Base-by-base conservation (phyloP, 2,329 filamentous ascomycete genomes). In the Diaporthe batatas region DNA sequence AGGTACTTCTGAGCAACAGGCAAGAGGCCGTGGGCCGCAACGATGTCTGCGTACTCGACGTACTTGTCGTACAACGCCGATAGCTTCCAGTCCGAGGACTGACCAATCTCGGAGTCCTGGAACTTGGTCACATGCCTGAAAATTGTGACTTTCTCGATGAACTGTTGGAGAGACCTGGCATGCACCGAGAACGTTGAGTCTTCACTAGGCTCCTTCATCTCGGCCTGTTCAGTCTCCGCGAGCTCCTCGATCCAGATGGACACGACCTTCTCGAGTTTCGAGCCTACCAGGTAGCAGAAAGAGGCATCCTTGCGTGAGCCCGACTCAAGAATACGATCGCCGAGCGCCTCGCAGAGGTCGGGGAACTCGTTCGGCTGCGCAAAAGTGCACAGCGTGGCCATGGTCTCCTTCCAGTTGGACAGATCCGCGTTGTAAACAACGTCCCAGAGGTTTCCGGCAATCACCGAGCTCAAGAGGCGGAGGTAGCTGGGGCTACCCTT, bases 111-210 rank as follows among this genome's bases (percentile, higher is more conserved):
- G 11, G 84, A 83, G 80, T 99, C 96, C 78, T 93, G 86, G 85
- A 98, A 99, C 79, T 96, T 95, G 75, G 95, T 95, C 55, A 98
- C 95, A 77, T 96, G 90, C 70, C 96, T 92, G 91, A 99, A 99
- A 70, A 99, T 90, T 0, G 95, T 97, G 59, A 99, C 96, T 87
- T 99, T 99, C 84, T 99, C 96, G 75, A 99, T 97, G 80, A 99
- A 96, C 76, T 93, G 92, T 82, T 98, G 96, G 55, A 99, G 86
- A 59, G 93, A 92, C 75, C 91, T 91, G 71, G 96, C 95, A 79
- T 98, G 96, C 65, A 98, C 91, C 0, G 96, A 97, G 84, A 98
- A 99, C 72, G 91, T 93, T 29, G 94, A 96, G 78, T 95, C 94
- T 44, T 90, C 90, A 32, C 88, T 88, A 25, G 89, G 87, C 75